Conservation (phyloP, 305 asterid species). For the Lippia alba region DNA sequence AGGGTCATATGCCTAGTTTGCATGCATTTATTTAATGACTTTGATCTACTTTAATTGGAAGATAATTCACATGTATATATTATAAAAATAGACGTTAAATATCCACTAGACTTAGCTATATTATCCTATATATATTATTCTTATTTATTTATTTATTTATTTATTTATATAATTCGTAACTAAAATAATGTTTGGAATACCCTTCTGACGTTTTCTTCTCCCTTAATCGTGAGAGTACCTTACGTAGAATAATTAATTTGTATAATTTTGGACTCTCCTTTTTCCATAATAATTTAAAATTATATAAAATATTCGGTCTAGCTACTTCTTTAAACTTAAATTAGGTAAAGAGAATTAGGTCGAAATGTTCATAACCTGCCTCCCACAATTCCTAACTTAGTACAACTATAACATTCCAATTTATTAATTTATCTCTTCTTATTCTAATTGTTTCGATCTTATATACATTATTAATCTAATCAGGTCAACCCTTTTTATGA, state of each 20-base stretch:
- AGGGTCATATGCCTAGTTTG: not conserved
- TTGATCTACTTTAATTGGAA: not conserved
- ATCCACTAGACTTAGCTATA: not conserved
- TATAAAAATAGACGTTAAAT: not conserved
- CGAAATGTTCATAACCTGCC: conserved; percentile 4
- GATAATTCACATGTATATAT: not conserved
- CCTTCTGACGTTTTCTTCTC: too few species aligned
- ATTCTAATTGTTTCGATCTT: conserved; percentile 7
- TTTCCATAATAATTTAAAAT: not conserved
- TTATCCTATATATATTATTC: too few species aligned
- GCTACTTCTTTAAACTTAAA: conserved; percentile 1
- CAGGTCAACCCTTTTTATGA: conserved; percentile 41
- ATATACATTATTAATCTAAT: conserved; percentile 1
- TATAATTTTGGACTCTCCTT: not conserved
- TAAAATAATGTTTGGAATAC: not conserved
- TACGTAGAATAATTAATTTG: not conserved
- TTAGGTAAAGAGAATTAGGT: conserved; percentile 2
- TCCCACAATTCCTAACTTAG: conserved; percentile 26
- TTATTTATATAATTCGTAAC: too few species aligned
- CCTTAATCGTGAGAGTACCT: too few species aligned
- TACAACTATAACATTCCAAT: conserved; percentile 23
- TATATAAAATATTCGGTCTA: too few species aligned
- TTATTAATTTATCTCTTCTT: not conserved
- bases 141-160: too few species aligned
- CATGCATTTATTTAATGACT: not conserved